Conservation (phyloP, 768 basidiomycete genomes). For the Filobasidium wieringae region DNA sequence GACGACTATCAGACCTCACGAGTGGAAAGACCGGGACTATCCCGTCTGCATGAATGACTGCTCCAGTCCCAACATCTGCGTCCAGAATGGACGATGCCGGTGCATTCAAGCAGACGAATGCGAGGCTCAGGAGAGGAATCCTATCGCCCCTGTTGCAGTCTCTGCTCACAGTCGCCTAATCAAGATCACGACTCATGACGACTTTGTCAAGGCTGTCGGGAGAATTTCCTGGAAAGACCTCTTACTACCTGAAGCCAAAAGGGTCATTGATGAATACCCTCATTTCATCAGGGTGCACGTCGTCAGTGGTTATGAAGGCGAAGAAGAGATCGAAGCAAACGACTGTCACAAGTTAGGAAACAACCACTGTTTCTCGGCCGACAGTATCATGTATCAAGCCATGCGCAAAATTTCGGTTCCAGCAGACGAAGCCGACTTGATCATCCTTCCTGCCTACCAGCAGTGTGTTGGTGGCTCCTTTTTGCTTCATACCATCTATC, state of each 20-base stretch:
- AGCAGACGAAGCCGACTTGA: conserved; percentile 35
- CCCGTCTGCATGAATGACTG: conserved; percentile 38
- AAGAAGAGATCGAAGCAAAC: conserved; percentile 25
- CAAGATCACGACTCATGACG: conserved; percentile 2
- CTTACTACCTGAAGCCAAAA: conserved; percentile 28
- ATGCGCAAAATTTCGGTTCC: conserved; percentile 30
- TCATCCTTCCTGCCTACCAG: conserved; percentile 35
- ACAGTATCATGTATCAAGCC: conserved; percentile 32
- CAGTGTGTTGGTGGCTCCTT: conserved; percentile 27
- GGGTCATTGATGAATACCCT: conserved; percentile 22
- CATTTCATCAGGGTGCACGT: conserved; percentile 35
- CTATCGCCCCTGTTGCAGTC: conserved; percentile 19
- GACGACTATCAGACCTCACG: conserved; percentile 7
- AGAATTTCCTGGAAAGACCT: conserved; percentile 27
- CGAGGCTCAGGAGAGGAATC: conserved; percentile 22
- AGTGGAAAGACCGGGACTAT: conserved; percentile 30
- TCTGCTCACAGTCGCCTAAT: conserved; percentile 6
- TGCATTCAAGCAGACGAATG: conserved; percentile 36
- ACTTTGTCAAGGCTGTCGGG: conserved; percentile 17
- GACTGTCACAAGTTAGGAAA: conserved; percentile 28
- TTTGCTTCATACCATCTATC: conserved; percentile 24
- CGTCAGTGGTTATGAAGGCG: conserved; percentile 23
- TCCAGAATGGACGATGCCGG: conserved; percentile 36
- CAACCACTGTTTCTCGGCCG: conserved; percentile 37
- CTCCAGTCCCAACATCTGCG: conserved; percentile 33